Percentiles rank a stretch among this genome's conserved stretches.
phyloP scores from a whole-genome alignment of 805 yeast species.

The Candida quercuum region DNA sequence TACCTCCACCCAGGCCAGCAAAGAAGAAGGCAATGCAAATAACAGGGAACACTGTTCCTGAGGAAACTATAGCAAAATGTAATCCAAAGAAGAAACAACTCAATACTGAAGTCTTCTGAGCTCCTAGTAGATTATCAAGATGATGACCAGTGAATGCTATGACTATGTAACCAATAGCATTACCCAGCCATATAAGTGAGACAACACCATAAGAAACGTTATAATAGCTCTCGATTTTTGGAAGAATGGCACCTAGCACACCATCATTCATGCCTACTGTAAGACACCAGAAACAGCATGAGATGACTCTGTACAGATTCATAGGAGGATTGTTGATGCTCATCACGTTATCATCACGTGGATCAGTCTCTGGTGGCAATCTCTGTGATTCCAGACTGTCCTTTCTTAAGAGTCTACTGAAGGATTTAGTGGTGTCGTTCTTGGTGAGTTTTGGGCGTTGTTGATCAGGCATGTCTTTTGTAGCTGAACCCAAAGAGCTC shows the following conservation, averaged over 20 bases:
- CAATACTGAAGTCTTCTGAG: conserved; percentile 30
- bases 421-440: conserved; percentile 7
- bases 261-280: conserved; percentile 46
- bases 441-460: conserved; percentile 11
- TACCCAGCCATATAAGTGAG: conserved; percentile 53
- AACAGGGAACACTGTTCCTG: conserved; percentile 45
- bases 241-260: conserved; percentile 57
- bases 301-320: conserved; percentile 36
- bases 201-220: conserved; percentile 45
- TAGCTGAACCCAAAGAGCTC: conserved; percentile 1
- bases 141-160: conserved; percentile 45
- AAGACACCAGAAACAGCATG: conserved; percentile 36
- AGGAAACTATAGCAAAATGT: conserved; percentile 40
- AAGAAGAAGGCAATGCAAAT: conserved; percentile 45
- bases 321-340: conserved; percentile 36
- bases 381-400: too few species aligned
- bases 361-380: too few species aligned
- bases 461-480: conserved; percentile 1
- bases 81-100: conserved; percentile 33
- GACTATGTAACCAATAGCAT: conserved; percentile 48
- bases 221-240: conserved; percentile 45
- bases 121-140: conserved; percentile 36
- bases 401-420: conserved; percentile 9
- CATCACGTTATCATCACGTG: conserved; percentile 26
- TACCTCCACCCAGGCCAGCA: conserved; percentile 55